These are phyloP conservation scores for Fibroporia radiculosa DNA, from an alignment of 768 basidiomycete species.

Conservation along the genomic window DNA sequence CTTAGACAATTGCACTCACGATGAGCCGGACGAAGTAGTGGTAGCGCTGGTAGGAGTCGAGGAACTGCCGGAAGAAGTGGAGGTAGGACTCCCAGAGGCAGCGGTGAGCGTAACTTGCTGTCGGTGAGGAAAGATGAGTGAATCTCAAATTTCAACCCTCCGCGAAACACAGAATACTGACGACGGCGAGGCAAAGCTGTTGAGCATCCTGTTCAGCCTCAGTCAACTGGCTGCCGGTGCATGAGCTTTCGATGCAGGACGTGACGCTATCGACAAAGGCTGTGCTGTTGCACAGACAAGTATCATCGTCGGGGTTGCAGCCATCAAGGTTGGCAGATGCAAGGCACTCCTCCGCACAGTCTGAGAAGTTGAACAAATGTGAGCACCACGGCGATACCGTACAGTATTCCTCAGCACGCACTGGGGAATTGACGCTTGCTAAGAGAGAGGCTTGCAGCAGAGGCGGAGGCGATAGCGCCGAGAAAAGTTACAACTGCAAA, in stretches of 20 bases:
- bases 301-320: constrained; percentile 43
- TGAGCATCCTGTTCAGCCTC: constrained; percentile 19
- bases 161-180: constrained; percentile 10
- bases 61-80: constrained; percentile 12
- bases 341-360: constrained; percentile 46
- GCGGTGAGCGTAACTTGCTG: constrained; percentile 48
- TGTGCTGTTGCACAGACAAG: constrained; percentile 33
- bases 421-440: constrained; percentile 10
- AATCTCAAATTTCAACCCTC: too few species aligned
- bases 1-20: neutral
- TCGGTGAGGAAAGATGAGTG: neutral
- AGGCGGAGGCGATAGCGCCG: constrained; percentile 27
- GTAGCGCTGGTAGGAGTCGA: constrained; percentile 11
- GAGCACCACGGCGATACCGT: too few species aligned
- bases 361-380: too few species aligned
- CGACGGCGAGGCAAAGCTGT: constrained; percentile 19
- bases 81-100: constrained; percentile 19
- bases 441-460: constrained; percentile 7
- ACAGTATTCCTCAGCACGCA: constrained; percentile 4
- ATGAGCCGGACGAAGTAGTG: constrained; percentile 5
- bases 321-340: constrained; percentile 30
- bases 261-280: constrained; percentile 21
- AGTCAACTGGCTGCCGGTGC: constrained; percentile 17
- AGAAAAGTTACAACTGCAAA: constrained; percentile 30
- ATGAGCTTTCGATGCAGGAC: constrained; percentile 21